Percentiles rank a stretch among this genome's conserved stretches.
phyloP scores from a whole-genome alignment of 306 rosid genomes.

The Ochetophila trinervis region DNA sequence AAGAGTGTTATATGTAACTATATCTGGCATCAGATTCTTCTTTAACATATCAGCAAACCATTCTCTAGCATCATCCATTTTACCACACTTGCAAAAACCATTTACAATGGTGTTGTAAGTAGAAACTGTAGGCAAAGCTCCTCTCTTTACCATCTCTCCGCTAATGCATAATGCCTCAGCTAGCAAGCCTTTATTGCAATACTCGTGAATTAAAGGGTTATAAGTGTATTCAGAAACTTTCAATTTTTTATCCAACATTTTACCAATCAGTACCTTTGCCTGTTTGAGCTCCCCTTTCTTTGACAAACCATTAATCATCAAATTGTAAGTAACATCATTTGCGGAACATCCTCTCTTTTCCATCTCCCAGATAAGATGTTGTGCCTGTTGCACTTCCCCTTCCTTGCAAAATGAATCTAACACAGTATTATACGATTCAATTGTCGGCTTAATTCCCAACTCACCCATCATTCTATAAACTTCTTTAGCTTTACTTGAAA shows the following conservation, averaged over 20 bases:
- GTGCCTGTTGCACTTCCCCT: conserved; percentile 56
- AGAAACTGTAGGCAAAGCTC: conserved; percentile 44
- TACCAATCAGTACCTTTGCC: conserved; percentile 46
- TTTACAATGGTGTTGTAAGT: conserved; percentile 64
- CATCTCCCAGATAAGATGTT: conserved; percentile 51
- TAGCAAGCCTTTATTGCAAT: conserved; percentile 46
- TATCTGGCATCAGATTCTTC: conserved; percentile 51
- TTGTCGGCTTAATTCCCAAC: conserved; percentile 52
- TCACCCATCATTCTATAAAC: conserved; percentile 55
- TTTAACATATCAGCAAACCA: conserved; percentile 39
- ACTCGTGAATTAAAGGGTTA: conserved; percentile 61
- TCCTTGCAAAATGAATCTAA: conserved; percentile 62
- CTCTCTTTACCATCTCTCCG: conserved; percentile 53
- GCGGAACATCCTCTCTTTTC: conserved; percentile 46
- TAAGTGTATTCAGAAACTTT: conserved; percentile 53
- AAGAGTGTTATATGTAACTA: conserved; percentile 60
- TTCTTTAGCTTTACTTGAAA: conserved; percentile 35
- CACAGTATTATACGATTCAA: conserved; percentile 62
- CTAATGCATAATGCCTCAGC: conserved; percentile 43
- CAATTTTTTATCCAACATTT: conserved; percentile 53
- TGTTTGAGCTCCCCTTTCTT: conserved; percentile 50
- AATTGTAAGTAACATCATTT: conserved; percentile 51
- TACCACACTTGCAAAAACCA: conserved; percentile 60
- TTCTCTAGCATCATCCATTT: conserved; percentile 53
- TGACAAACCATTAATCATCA: conserved; percentile 65